phyloP scores from a whole-genome alignment of 2,329 filamentous ascomycete species.

The Trichophyton mentagrophytes region DNA sequence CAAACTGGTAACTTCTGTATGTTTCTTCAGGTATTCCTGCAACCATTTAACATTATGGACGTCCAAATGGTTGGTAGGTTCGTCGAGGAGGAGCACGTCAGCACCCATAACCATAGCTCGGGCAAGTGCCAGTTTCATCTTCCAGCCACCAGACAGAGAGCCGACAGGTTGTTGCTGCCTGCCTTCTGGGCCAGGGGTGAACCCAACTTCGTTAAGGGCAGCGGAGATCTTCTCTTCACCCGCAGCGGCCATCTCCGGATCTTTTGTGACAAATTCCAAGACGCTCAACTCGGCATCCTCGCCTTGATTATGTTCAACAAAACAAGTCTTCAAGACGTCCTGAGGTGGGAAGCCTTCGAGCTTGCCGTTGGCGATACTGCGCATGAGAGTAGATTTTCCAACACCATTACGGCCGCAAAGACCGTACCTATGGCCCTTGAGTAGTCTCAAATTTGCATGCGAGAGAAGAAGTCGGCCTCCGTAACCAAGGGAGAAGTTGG shows the following conservation, averaged over 20 bases:
- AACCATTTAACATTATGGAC: slow-evolving; percentile 94
- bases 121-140: slow-evolving; percentile 97
- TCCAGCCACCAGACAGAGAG: slow-evolving; percentile 94
- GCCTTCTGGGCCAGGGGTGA: slow-evolving; percentile 78
- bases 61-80: slow-evolving; percentile 97
- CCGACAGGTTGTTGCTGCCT: slow-evolving; percentile 82
- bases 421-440: slow-evolving; percentile 95
- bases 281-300: slow-evolving; percentile 96
- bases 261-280: slow-evolving; percentile 80
- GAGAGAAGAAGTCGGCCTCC: slow-evolving; percentile 94
- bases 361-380: slow-evolving; percentile 88
- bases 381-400: slow-evolving; percentile 98
- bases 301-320: slow-evolving; percentile 98
- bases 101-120: slow-evolving; percentile 93
- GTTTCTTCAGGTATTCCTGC: slow-evolving; percentile 86
- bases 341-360: slow-evolving; percentile 91
- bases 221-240: slow-evolving; percentile 67
- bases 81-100: slow-evolving; percentile 92
- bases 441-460: slow-evolving; percentile 83
- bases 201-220: slow-evolving; percentile 84
- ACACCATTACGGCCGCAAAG: slow-evolving; percentile 94
- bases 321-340: slow-evolving; percentile 86
- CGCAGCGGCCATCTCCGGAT: slow-evolving; percentile 69
- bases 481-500: slow-evolving; percentile 92
- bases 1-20: slow-evolving; percentile 90